These are phyloP conservation scores for Microsporum canis DNA, from an alignment of 2,329 filamentous ascomycete genomes.

Conservation along the genomic window DNA sequence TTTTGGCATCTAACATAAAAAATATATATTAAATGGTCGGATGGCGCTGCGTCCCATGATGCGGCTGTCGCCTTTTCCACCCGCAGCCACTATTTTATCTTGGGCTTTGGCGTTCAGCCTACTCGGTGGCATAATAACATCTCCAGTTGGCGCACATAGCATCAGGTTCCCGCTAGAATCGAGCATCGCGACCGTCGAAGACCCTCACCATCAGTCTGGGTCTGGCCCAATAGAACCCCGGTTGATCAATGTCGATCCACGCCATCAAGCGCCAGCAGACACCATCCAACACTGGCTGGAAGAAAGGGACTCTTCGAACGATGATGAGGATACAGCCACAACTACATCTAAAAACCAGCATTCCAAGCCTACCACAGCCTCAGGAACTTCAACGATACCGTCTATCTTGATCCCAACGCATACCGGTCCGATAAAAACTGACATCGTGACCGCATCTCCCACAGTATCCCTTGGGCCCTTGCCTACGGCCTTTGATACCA, in stretches of 20 bases:
- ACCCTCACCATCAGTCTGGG: not conserved
- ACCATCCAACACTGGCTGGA: not conserved
- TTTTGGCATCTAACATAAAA: not conserved
- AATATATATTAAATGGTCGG: not conserved
- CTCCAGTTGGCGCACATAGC: not conserved
- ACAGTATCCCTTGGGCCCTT: slow-evolving; percentile 28
- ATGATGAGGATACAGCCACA: not conserved
- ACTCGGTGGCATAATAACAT: not conserved
- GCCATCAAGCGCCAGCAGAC: not conserved
- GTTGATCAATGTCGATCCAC: not conserved
- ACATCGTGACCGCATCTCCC: slow-evolving; percentile 12
- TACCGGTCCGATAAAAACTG: not conserved
- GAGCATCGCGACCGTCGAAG: not conserved
- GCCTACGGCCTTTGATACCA: slow-evolving; percentile 57
- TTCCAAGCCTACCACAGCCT: not conserved
- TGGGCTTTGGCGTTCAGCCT: not conserved
- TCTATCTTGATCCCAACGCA: not conserved
- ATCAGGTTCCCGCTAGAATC: not conserved
- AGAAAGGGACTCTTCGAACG: not conserved
- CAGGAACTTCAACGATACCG: not conserved
- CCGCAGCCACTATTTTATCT: not conserved
- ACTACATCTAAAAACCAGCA: not conserved
- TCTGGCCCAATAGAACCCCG: not conserved
- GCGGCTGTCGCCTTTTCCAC: not conserved
- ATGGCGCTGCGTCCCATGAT: not conserved